Evolutionary conservation across 306 rosid species (phyloP), one percentile per base, ranked within the genome.

Genomic region (Potentilla sterilis): DNA sequence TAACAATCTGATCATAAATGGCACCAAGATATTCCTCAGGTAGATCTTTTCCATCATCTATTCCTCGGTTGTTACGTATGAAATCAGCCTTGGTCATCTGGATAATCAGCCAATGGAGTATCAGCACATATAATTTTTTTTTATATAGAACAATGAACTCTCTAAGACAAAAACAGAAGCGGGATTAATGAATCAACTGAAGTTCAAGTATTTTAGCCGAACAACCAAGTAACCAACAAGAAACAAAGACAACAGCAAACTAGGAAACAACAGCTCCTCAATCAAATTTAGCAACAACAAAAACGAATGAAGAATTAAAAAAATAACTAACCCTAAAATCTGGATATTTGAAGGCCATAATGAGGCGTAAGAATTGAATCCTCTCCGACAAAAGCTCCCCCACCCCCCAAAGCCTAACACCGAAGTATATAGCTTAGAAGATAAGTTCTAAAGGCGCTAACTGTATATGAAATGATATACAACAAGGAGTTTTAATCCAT

Each of bases 81-180:
- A 96, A 96, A 87, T 96, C 99, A 78, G 97, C 91, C 87, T 90
- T 90, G 44, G 93, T 89, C 99, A 96, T 96, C 99, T 96, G 86
- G 63, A 84, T 78, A 70, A 69, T 57, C 89, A 87, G 71, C 69
- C 75, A 83, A 81, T 65, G 70, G 63, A 69, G 34, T 76, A 72
- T 80, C 81, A 89, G 75, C 67, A 67, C 42, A 61, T 24, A 75
- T 52, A 62, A 5, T 62, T 9, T 1, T 62, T 76, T 34, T 64
- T 9, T 64, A 28, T 18, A 15, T 37, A 64, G 69, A 21, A 37
- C 16, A 2, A 9, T 37, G 13, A 64, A 16, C 18, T 32, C 6
- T 64, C 9, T 15, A 64, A 4, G 42, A 62, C 18, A 14, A 13
- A 35, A 3, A 37, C 11, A 2, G 9, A 12, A 61, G 35, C 37